A percentile compares a stretch with the other conserved stretches of the same genome.
These are phyloP conservation scores for Mucor ambiguus DNA, from an alignment of 371 early-diverging fungal species.

Conservation along the genomic window DNA sequence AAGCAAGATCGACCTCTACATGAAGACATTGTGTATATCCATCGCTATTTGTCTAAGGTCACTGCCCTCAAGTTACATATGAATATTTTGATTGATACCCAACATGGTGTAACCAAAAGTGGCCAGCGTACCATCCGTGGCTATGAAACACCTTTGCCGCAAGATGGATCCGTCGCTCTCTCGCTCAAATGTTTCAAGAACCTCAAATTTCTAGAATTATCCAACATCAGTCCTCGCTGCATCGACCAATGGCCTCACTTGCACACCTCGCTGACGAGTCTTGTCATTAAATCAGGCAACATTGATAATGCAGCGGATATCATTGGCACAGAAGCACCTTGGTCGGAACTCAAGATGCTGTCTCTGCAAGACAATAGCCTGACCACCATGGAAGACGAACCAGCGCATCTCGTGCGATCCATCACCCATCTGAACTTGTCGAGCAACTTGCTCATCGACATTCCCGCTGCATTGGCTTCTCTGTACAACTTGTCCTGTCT, in stretches of 20 bases:
- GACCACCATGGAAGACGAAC: conserved; percentile 49
- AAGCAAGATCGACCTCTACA: conserved; percentile 38
- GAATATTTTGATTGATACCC: conserved; percentile 38
- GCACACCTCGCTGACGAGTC: conserved; percentile 39
- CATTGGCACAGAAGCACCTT: conserved; percentile 23
- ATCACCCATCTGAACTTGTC: conserved; percentile 68
- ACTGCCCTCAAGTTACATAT: conserved; percentile 55
- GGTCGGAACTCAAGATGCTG: conserved; percentile 52
- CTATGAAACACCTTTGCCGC: conserved; percentile 44
- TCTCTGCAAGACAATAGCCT: conserved; percentile 64
- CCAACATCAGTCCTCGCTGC: conserved; percentile 47
- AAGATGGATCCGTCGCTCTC: conserved; percentile 44
- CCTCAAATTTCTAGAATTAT: conserved; percentile 55
- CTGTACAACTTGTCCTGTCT: conserved; percentile 64
- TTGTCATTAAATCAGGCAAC: conserved; percentile 49
- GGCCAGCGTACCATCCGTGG: conserved; percentile 52
- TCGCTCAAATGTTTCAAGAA: conserved; percentile 45
- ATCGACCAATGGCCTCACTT: conserved; percentile 55
- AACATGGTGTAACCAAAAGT: conserved; percentile 39
- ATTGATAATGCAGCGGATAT: conserved; percentile 37
- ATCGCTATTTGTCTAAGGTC: conserved; percentile 50
- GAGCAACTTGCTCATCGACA: conserved; percentile 61
- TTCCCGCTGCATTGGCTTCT: conserved; percentile 58
- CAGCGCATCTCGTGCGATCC: conserved; percentile 44
- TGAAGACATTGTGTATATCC: conserved; percentile 60